phyloP scores from a whole-genome alignment of 305 asterid genomes.

The Fraxinus xanthoxyloides region DNA sequence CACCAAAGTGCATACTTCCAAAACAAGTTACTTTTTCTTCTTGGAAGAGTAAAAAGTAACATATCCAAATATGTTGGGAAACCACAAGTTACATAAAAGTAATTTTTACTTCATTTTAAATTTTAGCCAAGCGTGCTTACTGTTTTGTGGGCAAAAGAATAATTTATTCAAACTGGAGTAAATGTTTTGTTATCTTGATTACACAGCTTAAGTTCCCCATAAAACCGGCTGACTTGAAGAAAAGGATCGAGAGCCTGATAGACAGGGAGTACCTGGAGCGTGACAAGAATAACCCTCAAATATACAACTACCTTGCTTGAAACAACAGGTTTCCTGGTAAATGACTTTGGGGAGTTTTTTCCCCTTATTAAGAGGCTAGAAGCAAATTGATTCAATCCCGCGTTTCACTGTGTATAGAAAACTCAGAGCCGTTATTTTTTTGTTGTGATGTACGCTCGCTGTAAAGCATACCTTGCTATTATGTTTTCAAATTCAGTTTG shows the following conservation, averaged over 20 bases:
- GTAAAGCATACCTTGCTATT: constrained; percentile 28
- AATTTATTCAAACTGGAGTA: not conserved
- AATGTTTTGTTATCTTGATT: constrained; percentile 10
- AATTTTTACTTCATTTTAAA: not conserved
- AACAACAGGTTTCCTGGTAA: constrained; percentile 30
- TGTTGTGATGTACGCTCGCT: constrained; percentile 35
- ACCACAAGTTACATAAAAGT: not conserved
- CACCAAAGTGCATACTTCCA: not conserved
- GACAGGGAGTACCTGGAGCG: constrained; percentile 93
- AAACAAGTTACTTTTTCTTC: not conserved
- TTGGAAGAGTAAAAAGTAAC: not conserved
- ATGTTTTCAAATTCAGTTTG: constrained; percentile 6
- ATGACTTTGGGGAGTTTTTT: constrained; percentile 24
- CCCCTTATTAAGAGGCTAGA: constrained; percentile 9
- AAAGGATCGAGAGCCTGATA: constrained; percentile 91
- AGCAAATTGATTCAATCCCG: constrained; percentile 28
- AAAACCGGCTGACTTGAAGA: constrained; percentile 95
- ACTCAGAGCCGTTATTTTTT: constrained; percentile 30
- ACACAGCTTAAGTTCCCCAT: constrained; percentile 90
- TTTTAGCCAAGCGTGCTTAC: not conserved
- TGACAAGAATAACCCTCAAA: constrained; percentile 79
- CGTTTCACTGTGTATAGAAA: constrained; percentile 56
- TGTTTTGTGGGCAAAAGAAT: not conserved
- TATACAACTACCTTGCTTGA: constrained; percentile 89
- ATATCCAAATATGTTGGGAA: not conserved